phyloP scores from a whole-genome alignment of 2,329 filamentous ascomycete genomes.

The Neocucurbitaria cava region DNA sequence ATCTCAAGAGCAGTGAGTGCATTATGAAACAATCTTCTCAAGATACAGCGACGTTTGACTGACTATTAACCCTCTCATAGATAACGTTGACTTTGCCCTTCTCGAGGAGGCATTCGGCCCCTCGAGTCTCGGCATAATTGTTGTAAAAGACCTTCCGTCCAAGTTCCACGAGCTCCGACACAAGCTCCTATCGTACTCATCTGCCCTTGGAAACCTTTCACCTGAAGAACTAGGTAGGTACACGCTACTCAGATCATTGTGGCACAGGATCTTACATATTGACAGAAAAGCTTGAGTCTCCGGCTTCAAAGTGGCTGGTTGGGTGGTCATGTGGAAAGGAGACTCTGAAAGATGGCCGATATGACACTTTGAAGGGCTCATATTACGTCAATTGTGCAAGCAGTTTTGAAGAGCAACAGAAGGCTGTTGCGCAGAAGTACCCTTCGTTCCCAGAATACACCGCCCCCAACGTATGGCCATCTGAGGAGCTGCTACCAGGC shows the following conservation, averaged over 20 bases:
- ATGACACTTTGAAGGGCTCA: conserved; percentile 81
- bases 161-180: conserved; percentile 75
- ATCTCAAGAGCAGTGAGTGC: conserved; percentile 55
- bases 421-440: conserved; percentile 54
- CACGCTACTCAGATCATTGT: neutral
- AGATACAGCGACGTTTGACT: conserved; percentile 3
- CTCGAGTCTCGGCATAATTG: conserved; percentile 85
- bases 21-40: neutral
- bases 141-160: conserved; percentile 84
- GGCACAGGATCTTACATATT: neutral
- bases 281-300: conserved; percentile 55
- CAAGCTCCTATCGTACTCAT: conserved; percentile 82
- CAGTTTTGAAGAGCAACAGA: conserved; percentile 67
- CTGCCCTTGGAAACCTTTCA: conserved; percentile 84
- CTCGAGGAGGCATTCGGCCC: conserved; percentile 87
- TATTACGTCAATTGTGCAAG: conserved; percentile 82
- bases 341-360: conserved; percentile 76
- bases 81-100: conserved; percentile 70
- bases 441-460: conserved; percentile 88
- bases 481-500: conserved; percentile 70
- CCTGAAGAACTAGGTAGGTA: conserved; percentile 71
- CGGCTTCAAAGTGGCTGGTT: conserved; percentile 65
- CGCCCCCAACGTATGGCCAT: conserved; percentile 88
- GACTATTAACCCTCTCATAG: conserved; percentile 50
- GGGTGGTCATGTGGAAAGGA: conserved; percentile 86